A percentile compares a stretch with the other conserved stretches of the same genome.
These are phyloP conservation scores for Penicillium cosmopolitanum DNA, from an alignment of 495 filamentous ascomycete species.

Conservation along the genomic window DNA sequence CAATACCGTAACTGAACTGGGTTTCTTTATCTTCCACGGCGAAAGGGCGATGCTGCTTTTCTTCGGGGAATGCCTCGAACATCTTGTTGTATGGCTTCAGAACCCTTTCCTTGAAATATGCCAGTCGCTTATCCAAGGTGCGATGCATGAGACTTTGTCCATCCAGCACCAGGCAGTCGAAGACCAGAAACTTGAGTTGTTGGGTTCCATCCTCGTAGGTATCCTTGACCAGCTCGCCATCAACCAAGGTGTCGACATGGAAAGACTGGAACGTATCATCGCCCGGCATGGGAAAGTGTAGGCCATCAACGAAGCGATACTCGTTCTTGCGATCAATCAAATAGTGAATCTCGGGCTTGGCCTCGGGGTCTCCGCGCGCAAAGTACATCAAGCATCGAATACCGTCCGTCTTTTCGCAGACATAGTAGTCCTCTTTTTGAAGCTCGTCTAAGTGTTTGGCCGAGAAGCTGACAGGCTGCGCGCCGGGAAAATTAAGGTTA, in stretches of 20 bases:
- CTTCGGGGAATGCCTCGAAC: slow-evolving; percentile 68
- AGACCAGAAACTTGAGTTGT: slow-evolving; percentile 83
- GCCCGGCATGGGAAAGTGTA: slow-evolving; percentile 78
- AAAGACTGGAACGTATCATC: slow-evolving; percentile 62
- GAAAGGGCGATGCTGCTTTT: slow-evolving; percentile 73
- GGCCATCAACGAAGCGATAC: slow-evolving; percentile 77
- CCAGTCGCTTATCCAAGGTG: slow-evolving; percentile 86
- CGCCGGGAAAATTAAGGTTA: slow-evolving; percentile 77
- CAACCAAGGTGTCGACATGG: slow-evolving; percentile 81
- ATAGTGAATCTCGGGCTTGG: slow-evolving; percentile 65
- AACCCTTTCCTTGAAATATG: slow-evolving; percentile 78
- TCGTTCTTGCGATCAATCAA: slow-evolving; percentile 97
- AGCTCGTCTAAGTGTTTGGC: slow-evolving; percentile 77
- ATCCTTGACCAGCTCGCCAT: slow-evolving; percentile 92
- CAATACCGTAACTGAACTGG: slow-evolving; percentile 84
- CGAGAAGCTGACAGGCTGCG: slow-evolving; percentile 92
- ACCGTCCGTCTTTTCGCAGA: slow-evolving; percentile 98
- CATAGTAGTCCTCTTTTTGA: slow-evolving; percentile 82
- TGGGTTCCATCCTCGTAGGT: slow-evolving; percentile 59
- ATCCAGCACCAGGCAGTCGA: slow-evolving; percentile 88
- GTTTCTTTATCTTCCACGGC: slow-evolving; percentile 82
- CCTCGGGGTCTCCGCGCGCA: slow-evolving; percentile 55
- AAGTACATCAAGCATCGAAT: slow-evolving; percentile 94
- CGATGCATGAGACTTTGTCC: slow-evolving; percentile 72
- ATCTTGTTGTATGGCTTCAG: slow-evolving; percentile 78